Percentiles rank a stretch among this genome's conserved stretches.
phyloP scores from a whole-genome alignment of 441 rosid genomes.

The Pelargonium australe region DNA sequence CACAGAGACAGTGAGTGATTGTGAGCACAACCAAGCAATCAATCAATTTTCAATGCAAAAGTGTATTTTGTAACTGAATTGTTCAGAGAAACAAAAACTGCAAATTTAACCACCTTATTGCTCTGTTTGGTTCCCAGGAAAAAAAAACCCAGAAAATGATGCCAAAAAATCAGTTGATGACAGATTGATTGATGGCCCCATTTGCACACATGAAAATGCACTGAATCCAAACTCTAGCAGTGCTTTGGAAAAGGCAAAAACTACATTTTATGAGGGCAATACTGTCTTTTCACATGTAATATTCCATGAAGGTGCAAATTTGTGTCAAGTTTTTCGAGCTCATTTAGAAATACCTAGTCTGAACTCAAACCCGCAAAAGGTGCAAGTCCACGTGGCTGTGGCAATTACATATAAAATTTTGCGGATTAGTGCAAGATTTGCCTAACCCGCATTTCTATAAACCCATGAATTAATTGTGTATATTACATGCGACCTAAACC shows the following conservation, averaged over 20 bases:
- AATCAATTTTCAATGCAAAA: slow-evolving; percentile 7
- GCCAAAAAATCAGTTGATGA: background rate
- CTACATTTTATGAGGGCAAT: background rate
- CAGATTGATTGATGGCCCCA: background rate
- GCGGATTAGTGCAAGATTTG: no score
- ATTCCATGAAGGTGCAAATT: no score
- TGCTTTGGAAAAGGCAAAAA: background rate
- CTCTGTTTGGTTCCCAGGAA: slow-evolving; percentile 7
- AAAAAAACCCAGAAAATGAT: slow-evolving; percentile 3
- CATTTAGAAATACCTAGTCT: no score
- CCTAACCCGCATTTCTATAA: no score
- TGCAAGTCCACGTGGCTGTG: no score
- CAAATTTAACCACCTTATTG: slow-evolving; percentile 12
- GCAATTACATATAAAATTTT: no score
- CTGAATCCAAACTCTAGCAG: background rate
- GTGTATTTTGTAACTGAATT: background rate
- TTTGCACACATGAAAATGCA: background rate
- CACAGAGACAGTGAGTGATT: background rate
- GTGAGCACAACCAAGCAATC: slow-evolving; percentile 6
- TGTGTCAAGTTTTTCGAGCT: no score
- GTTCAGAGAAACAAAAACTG: slow-evolving; percentile 8
- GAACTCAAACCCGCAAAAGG: no score
- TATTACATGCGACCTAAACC: no score
- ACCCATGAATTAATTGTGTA: no score
- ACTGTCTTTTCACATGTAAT: background rate